Evolutionary conservation across 768 basidiomycete genomes (phyloP).

Genomic region (Mycena sanguinolenta): DNA sequence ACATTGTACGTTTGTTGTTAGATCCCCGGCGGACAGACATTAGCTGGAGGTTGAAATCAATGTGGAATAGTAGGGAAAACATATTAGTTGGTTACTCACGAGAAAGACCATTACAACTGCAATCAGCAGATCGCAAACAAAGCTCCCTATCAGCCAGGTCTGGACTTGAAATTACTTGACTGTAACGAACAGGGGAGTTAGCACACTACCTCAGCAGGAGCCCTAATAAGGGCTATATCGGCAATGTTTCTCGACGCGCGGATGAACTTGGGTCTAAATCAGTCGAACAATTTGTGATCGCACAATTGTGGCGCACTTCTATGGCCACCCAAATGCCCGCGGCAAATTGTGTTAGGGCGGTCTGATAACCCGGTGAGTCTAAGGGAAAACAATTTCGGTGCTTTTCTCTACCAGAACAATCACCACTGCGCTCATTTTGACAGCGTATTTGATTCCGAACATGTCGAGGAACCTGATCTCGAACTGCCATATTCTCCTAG

Average conservation of each 20-base stretch:
- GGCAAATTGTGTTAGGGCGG: slow-evolving; percentile 11
- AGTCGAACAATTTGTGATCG: background rate
- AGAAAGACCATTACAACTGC: slow-evolving; percentile 8
- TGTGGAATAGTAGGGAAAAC: background rate
- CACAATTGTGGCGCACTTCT: background rate
- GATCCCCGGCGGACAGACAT: slow-evolving; percentile 9
- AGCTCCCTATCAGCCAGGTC: slow-evolving; percentile 20
- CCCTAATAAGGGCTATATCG: background rate
- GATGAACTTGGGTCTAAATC: background rate
- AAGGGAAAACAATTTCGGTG: background rate
- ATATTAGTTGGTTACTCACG: background rate
- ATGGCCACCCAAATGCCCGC: slow-evolving; percentile 12
- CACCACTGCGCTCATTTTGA: background rate
- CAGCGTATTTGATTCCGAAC: background rate
- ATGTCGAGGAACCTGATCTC: background rate
- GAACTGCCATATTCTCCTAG: slow-evolving; percentile 10
- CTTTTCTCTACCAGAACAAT: background rate
- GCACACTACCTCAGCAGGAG: background rate
- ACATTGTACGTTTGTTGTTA: slow-evolving; percentile 9
- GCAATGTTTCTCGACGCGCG: slow-evolving; percentile 10
- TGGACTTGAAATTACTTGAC: background rate
- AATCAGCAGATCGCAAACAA: no score
- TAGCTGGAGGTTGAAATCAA: background rate
- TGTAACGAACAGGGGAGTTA: background rate
- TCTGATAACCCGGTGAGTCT: slow-evolving; percentile 2